Percentiles rank a stretch among this genome's conserved stretches.
phyloP scores from a whole-genome alignment of 2,329 filamentous ascomycete genomes.

The Calonectria hongkongensis region DNA sequence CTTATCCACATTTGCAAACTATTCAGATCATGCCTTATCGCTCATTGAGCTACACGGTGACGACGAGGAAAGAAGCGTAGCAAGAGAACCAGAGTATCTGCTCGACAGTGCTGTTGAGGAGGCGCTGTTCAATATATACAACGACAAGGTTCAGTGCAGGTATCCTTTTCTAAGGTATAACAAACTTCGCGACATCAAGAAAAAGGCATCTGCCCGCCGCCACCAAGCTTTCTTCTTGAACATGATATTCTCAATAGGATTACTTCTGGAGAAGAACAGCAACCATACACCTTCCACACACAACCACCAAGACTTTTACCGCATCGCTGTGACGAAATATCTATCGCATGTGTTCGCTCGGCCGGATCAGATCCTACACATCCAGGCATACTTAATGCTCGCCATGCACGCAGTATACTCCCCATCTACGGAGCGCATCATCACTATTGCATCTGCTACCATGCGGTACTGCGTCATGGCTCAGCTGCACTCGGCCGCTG shows the following conservation, averaged over 20 bases:
- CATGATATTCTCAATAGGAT: slow-evolving; percentile 15
- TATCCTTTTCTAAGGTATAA: slow-evolving; percentile 12
- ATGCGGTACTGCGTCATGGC: slow-evolving; percentile 23
- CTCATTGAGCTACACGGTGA: background rate
- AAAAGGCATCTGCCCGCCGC: background rate
- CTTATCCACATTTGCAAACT: background rate
- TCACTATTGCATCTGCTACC: slow-evolving; percentile 14
- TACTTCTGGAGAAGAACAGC: slow-evolving; percentile 8
- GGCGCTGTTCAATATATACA: background rate
- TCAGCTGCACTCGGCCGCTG: slow-evolving; percentile 6
- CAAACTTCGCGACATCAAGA: slow-evolving; percentile 6
- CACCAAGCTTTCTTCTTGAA: slow-evolving; percentile 1
- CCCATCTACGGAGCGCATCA: slow-evolving; percentile 12
- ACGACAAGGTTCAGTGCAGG: slow-evolving; percentile 9
- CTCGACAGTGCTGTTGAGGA: background rate
- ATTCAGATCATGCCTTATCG: background rate
- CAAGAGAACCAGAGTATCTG: background rate
- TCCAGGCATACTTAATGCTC: slow-evolving; percentile 12
- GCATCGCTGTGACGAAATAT: slow-evolving; percentile 2
- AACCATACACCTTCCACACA: background rate
- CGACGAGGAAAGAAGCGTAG: background rate
- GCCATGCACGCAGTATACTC: slow-evolving; percentile 17
- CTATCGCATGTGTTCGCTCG: background rate
- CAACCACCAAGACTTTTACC: slow-evolving; percentile 9
- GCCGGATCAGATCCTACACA: slow-evolving; percentile 4